phyloP scores from a whole-genome alignment of 2,329 filamentous ascomycete genomes.

The Xylaria polymorpha region DNA sequence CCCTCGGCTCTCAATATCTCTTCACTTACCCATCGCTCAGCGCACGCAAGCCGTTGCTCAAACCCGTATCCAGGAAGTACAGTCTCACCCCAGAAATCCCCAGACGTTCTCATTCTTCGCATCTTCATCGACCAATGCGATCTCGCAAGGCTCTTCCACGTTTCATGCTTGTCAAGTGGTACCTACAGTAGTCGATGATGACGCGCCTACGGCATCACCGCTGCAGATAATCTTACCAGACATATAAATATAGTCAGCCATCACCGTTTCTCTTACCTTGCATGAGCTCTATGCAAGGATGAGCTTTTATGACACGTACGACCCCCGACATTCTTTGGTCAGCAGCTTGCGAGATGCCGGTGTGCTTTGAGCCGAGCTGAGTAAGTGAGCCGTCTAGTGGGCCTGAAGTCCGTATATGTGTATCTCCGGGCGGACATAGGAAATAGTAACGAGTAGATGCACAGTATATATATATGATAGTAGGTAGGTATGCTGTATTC shows the following conservation, averaged over 20 bases:
- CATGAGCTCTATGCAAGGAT: constrained; percentile 15
- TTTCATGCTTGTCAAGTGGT: neutral
- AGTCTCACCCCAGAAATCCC: neutral
- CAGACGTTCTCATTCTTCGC: neutral
- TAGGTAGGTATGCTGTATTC: neutral
- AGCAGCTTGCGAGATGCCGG: constrained; percentile 15
- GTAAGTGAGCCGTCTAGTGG: constrained; percentile 12
- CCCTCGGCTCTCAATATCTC: neutral
- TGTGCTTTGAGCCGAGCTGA: constrained; percentile 18
- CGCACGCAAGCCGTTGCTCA: neutral
- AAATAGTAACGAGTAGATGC: neutral
- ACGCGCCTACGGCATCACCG: constrained; percentile 26
- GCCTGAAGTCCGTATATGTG: constrained; percentile 4
- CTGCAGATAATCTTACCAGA: constrained; percentile 13
- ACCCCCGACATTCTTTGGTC: constrained; percentile 16
- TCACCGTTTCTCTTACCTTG: constrained; percentile 28
- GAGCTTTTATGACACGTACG: constrained; percentile 15
- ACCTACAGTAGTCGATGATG: neutral
- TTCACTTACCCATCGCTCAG: neutral
- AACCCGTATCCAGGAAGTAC: neutral
- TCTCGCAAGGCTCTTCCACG: neutral
- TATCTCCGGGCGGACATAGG: constrained; percentile 29
- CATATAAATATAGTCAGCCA: constrained; percentile 17
- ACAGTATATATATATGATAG: neutral
- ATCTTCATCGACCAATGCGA: neutral